A percentile compares a stretch with the other conserved stretches of the same genome.
phyloP scores from a whole-genome alignment of 257 asterid genomes.

The Nicotiana tomentosiformis region DNA sequence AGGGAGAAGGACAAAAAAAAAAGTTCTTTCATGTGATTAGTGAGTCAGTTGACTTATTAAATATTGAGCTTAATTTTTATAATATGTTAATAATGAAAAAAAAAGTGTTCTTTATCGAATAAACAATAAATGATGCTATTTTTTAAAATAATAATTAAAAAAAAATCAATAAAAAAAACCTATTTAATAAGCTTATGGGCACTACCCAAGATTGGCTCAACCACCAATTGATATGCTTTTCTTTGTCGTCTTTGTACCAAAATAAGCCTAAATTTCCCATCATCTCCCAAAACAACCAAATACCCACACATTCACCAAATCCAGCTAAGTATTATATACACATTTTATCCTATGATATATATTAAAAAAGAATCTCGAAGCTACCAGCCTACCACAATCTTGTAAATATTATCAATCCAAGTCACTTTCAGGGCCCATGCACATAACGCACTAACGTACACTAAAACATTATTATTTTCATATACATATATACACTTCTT shows the following conservation, averaged over 20 bases:
- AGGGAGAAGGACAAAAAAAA: too few relatives aligned
- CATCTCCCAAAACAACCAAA: neutral
- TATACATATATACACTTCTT: conserved; percentile 1
- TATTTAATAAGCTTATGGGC: neutral
- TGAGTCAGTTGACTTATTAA: too few relatives aligned
- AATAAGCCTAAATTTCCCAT: neutral
- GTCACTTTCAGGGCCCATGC: conserved; percentile 67
- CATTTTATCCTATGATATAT: neutral
- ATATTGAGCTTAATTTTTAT: too few relatives aligned
- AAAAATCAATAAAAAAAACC: too few relatives aligned
- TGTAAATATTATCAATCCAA: conserved; percentile 18
- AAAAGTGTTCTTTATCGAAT: too few relatives aligned
- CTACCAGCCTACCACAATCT: neutral
- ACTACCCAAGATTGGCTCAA: neutral
- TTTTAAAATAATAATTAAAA: too few relatives aligned
- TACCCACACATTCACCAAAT: conserved; percentile 8
- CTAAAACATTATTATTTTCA: conserved; percentile 22
- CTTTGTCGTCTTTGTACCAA: neutral
- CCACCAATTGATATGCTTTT: neutral
- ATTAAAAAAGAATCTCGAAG: neutral
- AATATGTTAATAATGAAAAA: too few relatives aligned
- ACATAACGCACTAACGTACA: conserved; percentile 40
- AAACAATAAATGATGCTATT: too few relatives aligned
- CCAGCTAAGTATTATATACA: neutral
- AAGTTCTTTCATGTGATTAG: too few relatives aligned